Percentiles rank a stretch among this genome's conserved stretches.
Evolutionary conservation across 2,329 filamentous ascomycete species (phyloP).

Genomic region (Pseudohalonectria lignicola): DNA sequence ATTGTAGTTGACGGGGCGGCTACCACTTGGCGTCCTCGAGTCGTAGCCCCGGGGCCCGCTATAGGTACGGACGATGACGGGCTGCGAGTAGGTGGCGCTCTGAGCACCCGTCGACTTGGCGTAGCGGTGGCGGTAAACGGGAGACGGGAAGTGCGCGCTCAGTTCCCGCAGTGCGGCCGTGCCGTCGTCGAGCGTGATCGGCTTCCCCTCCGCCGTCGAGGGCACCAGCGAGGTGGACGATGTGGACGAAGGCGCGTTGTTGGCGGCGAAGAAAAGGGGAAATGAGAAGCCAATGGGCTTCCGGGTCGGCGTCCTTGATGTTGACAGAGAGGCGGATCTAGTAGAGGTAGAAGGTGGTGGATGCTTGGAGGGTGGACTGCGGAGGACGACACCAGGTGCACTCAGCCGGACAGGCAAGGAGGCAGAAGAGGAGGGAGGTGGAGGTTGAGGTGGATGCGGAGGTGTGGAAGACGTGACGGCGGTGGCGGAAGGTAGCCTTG

Average conservation of each 20-base stretch:
- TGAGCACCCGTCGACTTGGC: slow-evolving; percentile 43
- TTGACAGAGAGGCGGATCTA: slow-evolving; percentile 10
- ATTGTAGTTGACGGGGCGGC: slow-evolving; percentile 17
- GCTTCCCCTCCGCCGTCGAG: slow-evolving; percentile 43
- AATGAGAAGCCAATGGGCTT: slow-evolving; percentile 32
- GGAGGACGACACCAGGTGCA: slow-evolving; percentile 1
- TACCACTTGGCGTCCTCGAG: slow-evolving; percentile 14
- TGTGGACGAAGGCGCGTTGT: slow-evolving; percentile 17
- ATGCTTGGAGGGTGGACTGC: neutral
- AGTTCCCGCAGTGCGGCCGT: slow-evolving; percentile 48
- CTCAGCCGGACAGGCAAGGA: slow-evolving; percentile 1
- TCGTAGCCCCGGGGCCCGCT: slow-evolving; percentile 30
- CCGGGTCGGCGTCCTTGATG: slow-evolving; percentile 11
- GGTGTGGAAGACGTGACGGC: neutral
- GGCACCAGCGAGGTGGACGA: slow-evolving; percentile 42
- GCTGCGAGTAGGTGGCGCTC: slow-evolving; percentile 50
- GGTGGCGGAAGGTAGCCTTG: neutral
- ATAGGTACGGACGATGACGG: slow-evolving; percentile 56
- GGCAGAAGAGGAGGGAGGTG: slow-evolving; percentile 1
- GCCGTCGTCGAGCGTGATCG: slow-evolving; percentile 44
- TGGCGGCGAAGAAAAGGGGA: slow-evolving; percentile 30
- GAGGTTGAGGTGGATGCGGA: neutral
- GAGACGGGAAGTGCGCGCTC: slow-evolving; percentile 43
- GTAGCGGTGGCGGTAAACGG: slow-evolving; percentile 35
- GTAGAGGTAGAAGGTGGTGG: slow-evolving; percentile 10